phyloP scores from a whole-genome alignment of 2,329 filamentous ascomycete species.

The Ceratocystis diversiconidia region DNA sequence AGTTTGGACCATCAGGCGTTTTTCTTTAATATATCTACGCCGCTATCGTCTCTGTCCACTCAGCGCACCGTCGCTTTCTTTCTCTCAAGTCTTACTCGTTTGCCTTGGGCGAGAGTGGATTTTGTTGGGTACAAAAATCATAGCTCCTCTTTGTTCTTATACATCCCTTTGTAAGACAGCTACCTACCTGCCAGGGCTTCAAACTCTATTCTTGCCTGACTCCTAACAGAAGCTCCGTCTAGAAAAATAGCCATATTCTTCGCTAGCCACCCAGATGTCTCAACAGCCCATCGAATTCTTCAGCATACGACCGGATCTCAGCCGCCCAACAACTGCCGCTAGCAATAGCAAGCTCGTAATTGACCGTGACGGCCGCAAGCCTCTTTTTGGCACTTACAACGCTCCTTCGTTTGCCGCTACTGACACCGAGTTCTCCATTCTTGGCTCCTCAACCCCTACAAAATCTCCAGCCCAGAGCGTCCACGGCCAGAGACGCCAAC shows the following conservation, averaged over 20 bases:
- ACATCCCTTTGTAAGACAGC: background rate
- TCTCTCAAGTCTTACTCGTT: background rate
- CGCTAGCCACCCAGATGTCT: constrained; percentile 8
- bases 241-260: background rate
- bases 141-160: background rate
- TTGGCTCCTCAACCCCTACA: constrained; percentile 19
- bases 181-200: background rate
- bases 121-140: background rate
- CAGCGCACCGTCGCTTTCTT: background rate
- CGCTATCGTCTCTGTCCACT: background rate
- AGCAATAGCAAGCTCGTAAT: constrained; percentile 25
- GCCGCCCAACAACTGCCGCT: constrained; percentile 17
- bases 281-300: constrained; percentile 15
- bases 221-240: background rate
- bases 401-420: constrained; percentile 17
- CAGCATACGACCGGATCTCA: constrained; percentile 16
- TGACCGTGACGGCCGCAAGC: constrained; percentile 29
- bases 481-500: constrained; percentile 19
- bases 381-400: constrained; percentile 26
- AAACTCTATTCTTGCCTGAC: background rate
- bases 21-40: background rate
- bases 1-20: background rate
- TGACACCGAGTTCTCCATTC: constrained; percentile 10
- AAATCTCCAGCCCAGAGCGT: constrained; percentile 12
- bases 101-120: background rate